A percentile compares a stretch with the other conserved stretches of the same genome.
phyloP scores from a whole-genome alignment of 2,329 filamentous ascomycete genomes.

The Orbilia blumenaviensis region DNA sequence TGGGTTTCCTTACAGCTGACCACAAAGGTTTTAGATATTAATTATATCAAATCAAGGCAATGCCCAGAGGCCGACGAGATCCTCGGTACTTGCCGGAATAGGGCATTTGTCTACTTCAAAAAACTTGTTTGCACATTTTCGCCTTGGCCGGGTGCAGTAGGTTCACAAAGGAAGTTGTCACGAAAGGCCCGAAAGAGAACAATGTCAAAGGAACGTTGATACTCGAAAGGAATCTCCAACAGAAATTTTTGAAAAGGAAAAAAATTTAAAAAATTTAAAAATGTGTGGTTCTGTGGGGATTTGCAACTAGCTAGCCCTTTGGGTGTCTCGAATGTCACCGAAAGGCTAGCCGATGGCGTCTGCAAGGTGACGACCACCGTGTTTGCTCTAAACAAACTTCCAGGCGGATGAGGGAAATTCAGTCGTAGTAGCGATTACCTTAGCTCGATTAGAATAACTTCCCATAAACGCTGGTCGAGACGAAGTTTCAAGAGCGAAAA shows the following conservation, averaged over 20 bases:
- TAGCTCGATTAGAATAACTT: slow-evolving; percentile 20
- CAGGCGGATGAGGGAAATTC: slow-evolving; percentile 18
- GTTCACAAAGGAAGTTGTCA: neutral
- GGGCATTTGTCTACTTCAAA: slow-evolving; percentile 1
- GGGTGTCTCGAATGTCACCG: neutral
- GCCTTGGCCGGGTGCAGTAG: too few species aligned
- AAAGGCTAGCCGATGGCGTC: slow-evolving; percentile 36
- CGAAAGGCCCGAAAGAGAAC: neutral
- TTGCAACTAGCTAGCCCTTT: slow-evolving; percentile 21
- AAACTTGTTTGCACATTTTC: neutral
- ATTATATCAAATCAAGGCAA: slow-evolving; percentile 35
- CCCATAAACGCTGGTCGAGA: slow-evolving; percentile 19
- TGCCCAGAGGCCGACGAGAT: slow-evolving; percentile 22
- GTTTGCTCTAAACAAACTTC: slow-evolving; percentile 53
- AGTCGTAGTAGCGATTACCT: slow-evolving; percentile 18
- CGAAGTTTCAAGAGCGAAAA: slow-evolving; percentile 13
- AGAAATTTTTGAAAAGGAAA: neutral
- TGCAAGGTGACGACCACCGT: slow-evolving; percentile 50
- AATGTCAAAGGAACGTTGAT: neutral
- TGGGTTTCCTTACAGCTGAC: slow-evolving; percentile 30
- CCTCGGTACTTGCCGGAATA: slow-evolving; percentile 36
- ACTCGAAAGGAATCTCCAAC: neutral
- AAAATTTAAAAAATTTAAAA: too few species aligned
- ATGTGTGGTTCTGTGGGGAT: slow-evolving; percentile 13
- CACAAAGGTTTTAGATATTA: neutral